These are phyloP conservation scores for Wickerhamomyces bisporus DNA, from an alignment of 805 yeast genomes.

Conservation along the genomic window DNA sequence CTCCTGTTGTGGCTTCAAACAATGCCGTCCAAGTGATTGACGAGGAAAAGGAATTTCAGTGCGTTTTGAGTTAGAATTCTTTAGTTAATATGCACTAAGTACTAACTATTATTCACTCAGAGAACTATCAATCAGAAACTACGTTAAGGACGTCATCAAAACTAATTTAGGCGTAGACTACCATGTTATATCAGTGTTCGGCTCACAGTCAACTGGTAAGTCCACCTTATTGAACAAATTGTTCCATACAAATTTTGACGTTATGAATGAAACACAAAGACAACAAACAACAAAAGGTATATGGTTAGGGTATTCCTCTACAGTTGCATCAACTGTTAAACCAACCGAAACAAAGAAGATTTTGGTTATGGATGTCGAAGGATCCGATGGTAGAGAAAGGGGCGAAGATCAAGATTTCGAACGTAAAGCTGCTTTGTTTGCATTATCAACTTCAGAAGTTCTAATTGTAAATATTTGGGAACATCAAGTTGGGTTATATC, in stretches of 20 bases:
- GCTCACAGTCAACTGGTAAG: constrained; percentile 95
- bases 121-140: constrained; percentile 9
- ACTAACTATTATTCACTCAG: constrained; percentile 6
- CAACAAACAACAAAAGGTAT: constrained; percentile 90
- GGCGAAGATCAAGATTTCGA: constrained; percentile 99
- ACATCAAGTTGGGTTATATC: constrained; percentile 92
- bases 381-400: constrained; percentile 96
- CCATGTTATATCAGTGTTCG: constrained; percentile 92
- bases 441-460: constrained; percentile 85
- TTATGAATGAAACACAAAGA: constrained; percentile 82
- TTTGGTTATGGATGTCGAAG: constrained; percentile 95
- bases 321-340: constrained; percentile 25
- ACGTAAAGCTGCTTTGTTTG: constrained; percentile 92
- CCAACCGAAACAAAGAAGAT: constrained; percentile 33
- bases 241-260: constrained; percentile 85
- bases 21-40: constrained; percentile 47
- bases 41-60: constrained; percentile 45
- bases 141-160: constrained; percentile 31
- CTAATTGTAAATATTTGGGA: constrained; percentile 95
- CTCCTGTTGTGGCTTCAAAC: background rate
- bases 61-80: constrained; percentile 1
- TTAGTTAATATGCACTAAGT: no score
- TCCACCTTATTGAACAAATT: constrained; percentile 83
- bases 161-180: constrained; percentile 60
- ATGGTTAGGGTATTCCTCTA: constrained; percentile 61